Conservation (phyloP, 176 grass and related monocot genomes). For the Carex kokanica region DNA sequence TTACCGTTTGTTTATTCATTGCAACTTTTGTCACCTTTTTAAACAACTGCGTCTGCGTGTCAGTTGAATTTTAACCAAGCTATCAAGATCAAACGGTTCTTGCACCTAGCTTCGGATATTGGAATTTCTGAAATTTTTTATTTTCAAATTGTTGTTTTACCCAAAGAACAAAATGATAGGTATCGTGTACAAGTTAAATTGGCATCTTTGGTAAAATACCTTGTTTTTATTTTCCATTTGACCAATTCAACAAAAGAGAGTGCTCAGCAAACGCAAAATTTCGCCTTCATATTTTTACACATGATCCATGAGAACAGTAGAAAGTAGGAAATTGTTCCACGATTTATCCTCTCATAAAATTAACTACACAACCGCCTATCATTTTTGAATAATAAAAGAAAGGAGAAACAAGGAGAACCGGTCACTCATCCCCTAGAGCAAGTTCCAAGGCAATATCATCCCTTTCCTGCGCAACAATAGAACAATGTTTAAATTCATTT, state of each 20-base stretch:
- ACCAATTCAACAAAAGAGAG: background rate
- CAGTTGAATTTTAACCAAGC: background rate
- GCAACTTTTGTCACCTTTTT: background rate
- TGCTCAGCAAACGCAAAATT: background rate
- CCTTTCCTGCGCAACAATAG: slow-evolving; percentile 54
- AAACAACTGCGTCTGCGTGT: background rate
- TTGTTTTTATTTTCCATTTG: background rate
- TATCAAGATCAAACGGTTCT: background rate
- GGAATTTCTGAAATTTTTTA: background rate
- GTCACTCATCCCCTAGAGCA: slow-evolving; percentile 83
- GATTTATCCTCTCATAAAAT: background rate
- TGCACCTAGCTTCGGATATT: background rate
- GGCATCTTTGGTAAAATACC: background rate
- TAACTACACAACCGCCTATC: background rate
- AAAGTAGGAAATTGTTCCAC: background rate
- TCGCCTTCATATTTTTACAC: background rate
- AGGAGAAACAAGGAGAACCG: background rate
- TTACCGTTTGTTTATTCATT: too few relatives aligned
- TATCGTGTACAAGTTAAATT: background rate
- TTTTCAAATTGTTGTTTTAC: too few relatives aligned
- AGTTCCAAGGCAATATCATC: slow-evolving; percentile 92
- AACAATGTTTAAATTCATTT: background rate
- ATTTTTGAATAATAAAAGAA: background rate
- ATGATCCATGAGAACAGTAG: background rate
- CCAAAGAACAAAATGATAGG: background rate